Base-by-base conservation (phyloP, 441 rosid genomes). In the Corymbia calophylla region DNA sequence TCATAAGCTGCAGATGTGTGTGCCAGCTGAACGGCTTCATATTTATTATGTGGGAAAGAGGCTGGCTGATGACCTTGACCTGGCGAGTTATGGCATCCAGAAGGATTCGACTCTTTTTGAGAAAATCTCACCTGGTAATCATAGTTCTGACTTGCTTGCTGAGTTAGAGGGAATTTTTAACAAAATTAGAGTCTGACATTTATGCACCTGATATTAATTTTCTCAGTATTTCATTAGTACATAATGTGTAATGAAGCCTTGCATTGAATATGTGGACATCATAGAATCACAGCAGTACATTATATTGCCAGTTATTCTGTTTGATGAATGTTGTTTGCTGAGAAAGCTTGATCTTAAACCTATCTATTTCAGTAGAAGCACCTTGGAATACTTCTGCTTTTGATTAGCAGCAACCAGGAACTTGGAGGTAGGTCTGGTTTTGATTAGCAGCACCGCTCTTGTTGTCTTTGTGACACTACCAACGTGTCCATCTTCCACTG, bases 51-150 rank as follows among this genome's bases (percentile, higher is more conserved):
- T 66, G 35, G 93, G 94, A 66, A 92, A 89, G 86, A 87, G 51
- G 87, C 91, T 94, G 4, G 89, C 88, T 80, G 77, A 56, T 39
- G 60, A 35, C 15, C 55, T 15, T 10, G 89, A 90, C 89, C 87
- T 89, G 68, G 87, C 86, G 53, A 90, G 90, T 62, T 92, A 93
- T 60, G 35, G 62, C 77, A 88, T 93, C 91, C 91, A 90, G 91
- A 70, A 84, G 39, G n/a, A 80, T 88, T 81, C 89, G 49, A 87
- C 89, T 88, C 91, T 91, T 7, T 70, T 68, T 73, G 54, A 68
- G 44, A 23, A 64, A 68, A 58, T 54, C 88, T 77, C 87, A n/a
- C n/a, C n/a, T n/a, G n/a, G n/a, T n/a, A n/a, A 3, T 73, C 84
- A 23, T 73, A 73, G 54, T 39, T 39, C 47, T 35, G 7, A 35